Conservation (phyloP, 139 green algal genomes). For the Asterochloris sp. region DNA sequence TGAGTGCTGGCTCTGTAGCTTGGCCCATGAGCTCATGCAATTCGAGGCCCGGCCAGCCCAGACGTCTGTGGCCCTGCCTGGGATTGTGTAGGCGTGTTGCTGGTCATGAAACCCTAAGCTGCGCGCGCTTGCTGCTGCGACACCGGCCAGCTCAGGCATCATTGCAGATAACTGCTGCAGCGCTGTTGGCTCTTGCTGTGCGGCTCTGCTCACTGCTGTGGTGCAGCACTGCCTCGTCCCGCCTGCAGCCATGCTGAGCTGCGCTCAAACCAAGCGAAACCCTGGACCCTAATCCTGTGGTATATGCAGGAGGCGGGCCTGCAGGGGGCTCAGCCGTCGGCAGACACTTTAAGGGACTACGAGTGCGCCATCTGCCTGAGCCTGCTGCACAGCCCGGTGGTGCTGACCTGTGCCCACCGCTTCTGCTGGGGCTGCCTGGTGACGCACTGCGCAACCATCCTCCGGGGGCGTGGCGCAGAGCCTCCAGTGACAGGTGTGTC, state of each 20-base stretch:
- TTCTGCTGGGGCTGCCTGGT: conserved; percentile 89
- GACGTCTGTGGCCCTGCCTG: neutral
- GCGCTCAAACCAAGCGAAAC: too few species aligned
- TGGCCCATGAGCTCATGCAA: too few species aligned
- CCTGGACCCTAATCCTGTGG: neutral
- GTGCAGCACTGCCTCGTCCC: too few species aligned
- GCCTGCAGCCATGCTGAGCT: too few species aligned
- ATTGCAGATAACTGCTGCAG: too few species aligned
- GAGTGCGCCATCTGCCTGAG: conserved; percentile 82
- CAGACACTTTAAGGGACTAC: conserved; percentile 46
- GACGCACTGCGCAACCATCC: conserved; percentile 24
- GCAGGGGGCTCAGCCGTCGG: neutral
- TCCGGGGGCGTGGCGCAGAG: neutral
- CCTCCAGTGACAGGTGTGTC: neutral
- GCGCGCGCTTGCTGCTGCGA: neutral
- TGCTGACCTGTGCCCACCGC: conserved; percentile 80
- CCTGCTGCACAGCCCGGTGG: conserved; percentile 68
- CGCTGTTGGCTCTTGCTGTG: too few species aligned
- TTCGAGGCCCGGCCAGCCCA: too few species aligned
- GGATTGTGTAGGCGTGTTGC: neutral
- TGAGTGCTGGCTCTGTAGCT: neutral
- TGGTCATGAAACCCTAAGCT: neutral
- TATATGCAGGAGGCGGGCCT: conserved; percentile 8
- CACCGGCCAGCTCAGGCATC: neutral
- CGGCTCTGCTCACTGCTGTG: too few species aligned